A percentile compares a stretch with the other conserved stretches of the same genome.
Conservation (phyloP, 345 rosid species). For the Citrus glauca region DNA sequence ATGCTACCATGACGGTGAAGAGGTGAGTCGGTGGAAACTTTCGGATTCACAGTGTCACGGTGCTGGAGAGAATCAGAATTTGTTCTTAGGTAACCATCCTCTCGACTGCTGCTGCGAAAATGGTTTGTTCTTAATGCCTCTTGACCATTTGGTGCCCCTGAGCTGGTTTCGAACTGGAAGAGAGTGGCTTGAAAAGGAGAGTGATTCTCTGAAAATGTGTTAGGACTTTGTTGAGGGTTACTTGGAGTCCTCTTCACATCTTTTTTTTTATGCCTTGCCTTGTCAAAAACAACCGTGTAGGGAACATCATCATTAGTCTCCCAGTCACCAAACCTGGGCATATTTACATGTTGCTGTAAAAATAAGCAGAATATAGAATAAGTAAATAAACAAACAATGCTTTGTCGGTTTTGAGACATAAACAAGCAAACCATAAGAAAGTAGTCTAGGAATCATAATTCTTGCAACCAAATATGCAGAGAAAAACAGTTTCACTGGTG, state of each 20-base stretch:
- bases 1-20: background rate
- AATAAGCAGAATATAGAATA: background rate
- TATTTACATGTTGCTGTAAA: constrained; percentile 15
- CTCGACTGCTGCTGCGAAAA: background rate
- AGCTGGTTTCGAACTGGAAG: background rate
- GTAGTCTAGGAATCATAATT: background rate
- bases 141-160: background rate
- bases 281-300: constrained; percentile 32
- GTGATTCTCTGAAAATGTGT: background rate
- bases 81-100: constrained; percentile 6
- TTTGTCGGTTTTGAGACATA: background rate
- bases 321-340: constrained; percentile 39
- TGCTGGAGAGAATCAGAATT: background rate
- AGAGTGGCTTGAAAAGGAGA: constrained; percentile 11
- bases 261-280: constrained; percentile 16
- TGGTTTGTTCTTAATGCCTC: constrained; percentile 7
- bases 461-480: background rate
- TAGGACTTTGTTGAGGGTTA: constrained; percentile 1
- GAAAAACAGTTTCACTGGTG: too few relatives aligned
- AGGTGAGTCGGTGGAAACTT: background rate
- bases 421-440: background rate
- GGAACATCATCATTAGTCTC: constrained; percentile 19
- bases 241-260: constrained; percentile 1
- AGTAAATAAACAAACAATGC: background rate
- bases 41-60: background rate